These are phyloP conservation scores for Dactylorhiza incarnata DNA, from an alignment of 106 monocot genomes.

Conservation along the genomic window DNA sequence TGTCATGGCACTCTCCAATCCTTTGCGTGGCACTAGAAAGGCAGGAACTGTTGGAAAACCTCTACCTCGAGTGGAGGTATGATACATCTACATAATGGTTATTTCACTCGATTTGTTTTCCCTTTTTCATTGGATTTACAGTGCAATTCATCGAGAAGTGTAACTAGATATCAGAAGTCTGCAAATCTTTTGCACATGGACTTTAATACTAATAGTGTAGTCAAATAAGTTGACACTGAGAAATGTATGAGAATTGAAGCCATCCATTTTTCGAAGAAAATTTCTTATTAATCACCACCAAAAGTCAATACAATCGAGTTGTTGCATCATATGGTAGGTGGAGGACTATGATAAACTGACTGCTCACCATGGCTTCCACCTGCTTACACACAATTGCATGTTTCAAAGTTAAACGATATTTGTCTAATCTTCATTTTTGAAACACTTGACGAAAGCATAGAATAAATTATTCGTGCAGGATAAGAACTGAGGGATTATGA, in stretches of 20 bases:
- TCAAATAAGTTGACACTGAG: background rate
- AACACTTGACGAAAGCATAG: too few relatives aligned
- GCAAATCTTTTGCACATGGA: background rate
- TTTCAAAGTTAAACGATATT: too few relatives aligned
- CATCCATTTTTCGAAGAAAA: background rate
- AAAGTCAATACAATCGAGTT: background rate
- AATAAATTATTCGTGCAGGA: too few relatives aligned
- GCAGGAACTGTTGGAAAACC: slow-evolving; percentile 92
- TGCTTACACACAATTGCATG: too few relatives aligned
- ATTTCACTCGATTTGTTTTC: background rate
- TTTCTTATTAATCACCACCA: background rate
- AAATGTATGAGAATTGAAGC: background rate
- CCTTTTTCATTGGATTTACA: background rate
- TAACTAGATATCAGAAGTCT: background rate
- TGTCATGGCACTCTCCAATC: slow-evolving; percentile 96
- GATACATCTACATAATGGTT: background rate
- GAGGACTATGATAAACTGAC: too few relatives aligned
- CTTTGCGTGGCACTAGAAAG: slow-evolving; percentile 73
- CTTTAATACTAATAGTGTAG: background rate
- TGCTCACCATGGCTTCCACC: too few relatives aligned
- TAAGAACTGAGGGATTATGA: too few relatives aligned
- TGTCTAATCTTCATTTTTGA: too few relatives aligned
- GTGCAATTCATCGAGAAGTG: background rate
- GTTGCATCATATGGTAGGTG: too few relatives aligned
- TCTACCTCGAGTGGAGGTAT: slow-evolving; percentile 82